Conservation (phyloP, 345 rosid species). For the Reutealis trisperma region DNA sequence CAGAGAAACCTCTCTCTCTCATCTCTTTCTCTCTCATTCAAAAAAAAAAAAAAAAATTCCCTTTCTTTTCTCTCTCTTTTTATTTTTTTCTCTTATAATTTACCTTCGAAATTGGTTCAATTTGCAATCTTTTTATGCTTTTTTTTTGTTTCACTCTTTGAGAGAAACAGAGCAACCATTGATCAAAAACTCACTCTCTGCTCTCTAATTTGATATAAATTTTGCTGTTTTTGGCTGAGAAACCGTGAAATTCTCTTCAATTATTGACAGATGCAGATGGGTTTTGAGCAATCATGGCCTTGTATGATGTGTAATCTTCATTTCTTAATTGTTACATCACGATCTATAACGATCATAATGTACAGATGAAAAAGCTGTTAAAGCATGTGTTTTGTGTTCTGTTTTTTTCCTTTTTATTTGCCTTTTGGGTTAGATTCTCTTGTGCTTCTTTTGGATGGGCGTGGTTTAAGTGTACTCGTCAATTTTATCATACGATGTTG, state of each 20-base stretch:
- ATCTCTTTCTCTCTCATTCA: slow-evolving; percentile 17
- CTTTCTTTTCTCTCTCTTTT: slow-evolving; percentile 20
- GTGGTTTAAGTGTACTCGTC: slow-evolving; percentile 29
- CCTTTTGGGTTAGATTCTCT: slow-evolving; percentile 18
- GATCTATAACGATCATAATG: slow-evolving; percentile 49
- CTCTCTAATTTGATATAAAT: slow-evolving; percentile 33
- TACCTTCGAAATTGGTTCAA: slow-evolving; percentile 18
- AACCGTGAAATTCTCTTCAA: slow-evolving; percentile 28
- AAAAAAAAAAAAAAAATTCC: background rate
- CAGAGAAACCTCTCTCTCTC: slow-evolving; percentile 36
- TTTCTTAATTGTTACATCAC: slow-evolving; percentile 27
- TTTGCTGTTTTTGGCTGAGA: slow-evolving; percentile 27
- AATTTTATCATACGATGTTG: slow-evolving; percentile 20
- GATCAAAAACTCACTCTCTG: slow-evolving; percentile 37
- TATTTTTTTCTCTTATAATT: slow-evolving; percentile 12
- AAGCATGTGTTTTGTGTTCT: slow-evolving; percentile 19
- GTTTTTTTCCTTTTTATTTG: background rate
- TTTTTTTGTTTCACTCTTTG: background rate
- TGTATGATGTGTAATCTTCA: slow-evolving; percentile 43
- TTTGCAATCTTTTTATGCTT: slow-evolving; percentile 16
- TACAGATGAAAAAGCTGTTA: slow-evolving; percentile 29
- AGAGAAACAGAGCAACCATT: slow-evolving; percentile 20
- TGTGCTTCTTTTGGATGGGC: slow-evolving; percentile 23
- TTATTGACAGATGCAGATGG: slow-evolving; percentile 52
- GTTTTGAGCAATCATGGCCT: slow-evolving; percentile 42